phyloP scores from a whole-genome alignment of 2,329 filamentous ascomycete species.

The Knoxdaviesia proteae region DNA sequence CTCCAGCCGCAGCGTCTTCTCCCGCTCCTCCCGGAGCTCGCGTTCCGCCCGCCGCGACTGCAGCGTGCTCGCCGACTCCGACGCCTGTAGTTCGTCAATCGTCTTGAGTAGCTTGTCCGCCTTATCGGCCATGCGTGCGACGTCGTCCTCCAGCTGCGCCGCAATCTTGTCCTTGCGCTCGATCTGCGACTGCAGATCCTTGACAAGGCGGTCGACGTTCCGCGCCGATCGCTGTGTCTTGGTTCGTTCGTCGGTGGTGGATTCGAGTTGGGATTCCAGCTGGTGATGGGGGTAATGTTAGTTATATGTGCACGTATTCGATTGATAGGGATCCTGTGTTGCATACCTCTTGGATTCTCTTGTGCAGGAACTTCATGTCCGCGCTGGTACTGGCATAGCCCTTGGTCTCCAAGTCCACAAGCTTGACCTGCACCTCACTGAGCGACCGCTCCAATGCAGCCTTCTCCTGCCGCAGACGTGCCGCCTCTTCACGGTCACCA shows the following conservation, averaged over 20 bases:
- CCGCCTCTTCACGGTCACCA: slow-evolving; percentile 62
- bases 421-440: slow-evolving; percentile 73
- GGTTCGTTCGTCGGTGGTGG: slow-evolving; percentile 57
- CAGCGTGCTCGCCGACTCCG: slow-evolving; percentile 64
- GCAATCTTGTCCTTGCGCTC: slow-evolving; percentile 85
- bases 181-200: slow-evolving; percentile 80
- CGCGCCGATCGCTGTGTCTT: slow-evolving; percentile 73
- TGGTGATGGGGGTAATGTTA: slow-evolving; percentile 18
- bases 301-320: slow-evolving; percentile 4
- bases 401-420: slow-evolving; percentile 91
- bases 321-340: neutral
- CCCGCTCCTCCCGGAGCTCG: slow-evolving; percentile 72
- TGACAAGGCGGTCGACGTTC: slow-evolving; percentile 83
- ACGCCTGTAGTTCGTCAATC: slow-evolving; percentile 84
- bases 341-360: slow-evolving; percentile 81
- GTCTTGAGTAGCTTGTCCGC: slow-evolving; percentile 71
- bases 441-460: slow-evolving; percentile 70
- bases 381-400: slow-evolving; percentile 87
- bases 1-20: slow-evolving; percentile 64
- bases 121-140: slow-evolving; percentile 72
- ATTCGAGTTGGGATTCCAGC: slow-evolving; percentile 75
- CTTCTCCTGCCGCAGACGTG: slow-evolving; percentile 75
- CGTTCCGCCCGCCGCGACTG: slow-evolving; percentile 69
- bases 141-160: slow-evolving; percentile 59
- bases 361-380: slow-evolving; percentile 86